Evolutionary conservation across 2,329 filamentous ascomycete species (phyloP).

Genomic region (Trichoderma atroviride): DNA sequence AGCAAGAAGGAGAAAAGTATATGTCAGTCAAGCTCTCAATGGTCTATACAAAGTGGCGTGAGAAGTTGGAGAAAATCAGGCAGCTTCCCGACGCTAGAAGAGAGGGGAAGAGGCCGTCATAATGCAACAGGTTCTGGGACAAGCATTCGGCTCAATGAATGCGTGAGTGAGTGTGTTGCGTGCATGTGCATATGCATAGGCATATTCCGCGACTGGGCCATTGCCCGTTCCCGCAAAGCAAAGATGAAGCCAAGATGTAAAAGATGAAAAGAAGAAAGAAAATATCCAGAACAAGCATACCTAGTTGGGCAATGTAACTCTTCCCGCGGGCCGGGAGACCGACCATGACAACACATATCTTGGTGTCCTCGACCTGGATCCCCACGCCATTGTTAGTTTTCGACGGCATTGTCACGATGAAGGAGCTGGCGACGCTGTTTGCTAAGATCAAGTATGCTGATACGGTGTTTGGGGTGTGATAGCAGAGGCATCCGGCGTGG

Average conservation of each 20-base stretch:
- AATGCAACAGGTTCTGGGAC: background rate
- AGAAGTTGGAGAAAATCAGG: slow-evolving; percentile 15
- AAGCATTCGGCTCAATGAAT: background rate
- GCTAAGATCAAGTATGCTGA: slow-evolving; percentile 22
- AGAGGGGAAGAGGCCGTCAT: slow-evolving; percentile 1
- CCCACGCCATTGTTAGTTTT: slow-evolving; percentile 65
- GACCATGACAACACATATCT: slow-evolving; percentile 99
- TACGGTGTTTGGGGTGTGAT: slow-evolving; percentile 27
- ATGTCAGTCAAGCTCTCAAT: background rate
- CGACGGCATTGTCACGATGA: slow-evolving; percentile 46
- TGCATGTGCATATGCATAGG: background rate
- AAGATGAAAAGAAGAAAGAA: background rate
- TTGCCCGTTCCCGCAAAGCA: background rate
- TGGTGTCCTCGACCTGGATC: slow-evolving; percentile 90
- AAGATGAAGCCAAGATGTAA: background rate
- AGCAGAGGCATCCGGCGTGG: slow-evolving; percentile 28
- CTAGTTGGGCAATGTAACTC: slow-evolving; percentile 96
- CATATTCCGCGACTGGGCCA: background rate
- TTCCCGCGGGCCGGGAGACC: slow-evolving; percentile 94
- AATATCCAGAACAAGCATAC: slow-evolving; percentile 50
- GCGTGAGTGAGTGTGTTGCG: background rate
- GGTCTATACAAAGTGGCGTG: slow-evolving; percentile 14
- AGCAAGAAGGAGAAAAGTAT: background rate
- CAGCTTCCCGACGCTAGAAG: slow-evolving; percentile 14
- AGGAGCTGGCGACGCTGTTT: slow-evolving; percentile 15